Conservation (phyloP, 208 protist genomes). For the Tritrichomonas foetus region DNA sequence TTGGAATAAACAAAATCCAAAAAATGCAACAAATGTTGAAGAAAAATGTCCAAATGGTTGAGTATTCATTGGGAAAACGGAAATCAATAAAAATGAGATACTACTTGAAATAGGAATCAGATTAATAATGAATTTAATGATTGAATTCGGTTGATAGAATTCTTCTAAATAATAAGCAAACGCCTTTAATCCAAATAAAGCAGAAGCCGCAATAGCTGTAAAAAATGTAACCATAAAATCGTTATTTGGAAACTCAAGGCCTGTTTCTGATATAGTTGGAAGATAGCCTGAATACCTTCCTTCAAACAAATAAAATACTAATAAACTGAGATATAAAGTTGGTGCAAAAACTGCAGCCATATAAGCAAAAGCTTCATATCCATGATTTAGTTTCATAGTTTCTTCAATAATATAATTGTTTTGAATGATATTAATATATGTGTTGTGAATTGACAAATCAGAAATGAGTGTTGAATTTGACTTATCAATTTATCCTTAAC, state of each 20-base stretch:
- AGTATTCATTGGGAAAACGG: not conserved
- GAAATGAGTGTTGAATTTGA: no score
- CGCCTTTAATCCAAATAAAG: not conserved
- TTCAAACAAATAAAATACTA: not conserved
- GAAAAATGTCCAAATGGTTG: not conserved
- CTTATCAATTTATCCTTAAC: no score
- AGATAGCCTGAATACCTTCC: not conserved
- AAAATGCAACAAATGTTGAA: not conserved
- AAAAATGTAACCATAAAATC: not conserved
- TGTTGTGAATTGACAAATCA: no score
- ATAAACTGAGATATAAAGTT: not conserved
- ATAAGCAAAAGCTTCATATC: no score
- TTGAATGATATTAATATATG: no score
- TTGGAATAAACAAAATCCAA: not conserved
- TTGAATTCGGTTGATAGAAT: not conserved
- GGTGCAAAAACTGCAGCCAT: not conserved
- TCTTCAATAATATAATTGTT: no score
- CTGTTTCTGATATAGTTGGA: conserved; percentile 6
- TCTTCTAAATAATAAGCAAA: not conserved
- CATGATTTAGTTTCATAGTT: no score
- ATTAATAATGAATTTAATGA: not conserved
- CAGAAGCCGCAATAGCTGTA: not conserved
- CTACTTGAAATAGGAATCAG: not conserved
- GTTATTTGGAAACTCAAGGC: not conserved
- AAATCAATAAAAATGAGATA: not conserved